phyloP scores from a whole-genome alignment of 2,329 filamentous ascomycete species.

The Coniochaeta pulveracea region DNA sequence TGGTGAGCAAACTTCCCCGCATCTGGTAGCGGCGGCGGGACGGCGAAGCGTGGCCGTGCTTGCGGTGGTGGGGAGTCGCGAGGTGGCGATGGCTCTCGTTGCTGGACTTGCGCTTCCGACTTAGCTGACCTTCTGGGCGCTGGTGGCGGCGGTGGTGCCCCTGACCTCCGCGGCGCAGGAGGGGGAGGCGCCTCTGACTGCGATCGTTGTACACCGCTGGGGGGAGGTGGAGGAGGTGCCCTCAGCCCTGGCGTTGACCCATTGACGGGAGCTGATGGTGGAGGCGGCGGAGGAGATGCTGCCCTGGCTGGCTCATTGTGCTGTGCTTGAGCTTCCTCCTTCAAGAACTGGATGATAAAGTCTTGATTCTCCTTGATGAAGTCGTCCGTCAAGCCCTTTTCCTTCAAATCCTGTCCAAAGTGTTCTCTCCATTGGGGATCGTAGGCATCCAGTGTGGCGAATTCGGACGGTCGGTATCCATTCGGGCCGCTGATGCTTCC shows the following conservation, averaged over 20 bases:
- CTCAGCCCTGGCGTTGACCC: conserved; percentile 22
- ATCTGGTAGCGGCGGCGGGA: conserved; percentile 79
- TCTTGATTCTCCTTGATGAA: conserved; percentile 58
- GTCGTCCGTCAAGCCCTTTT: conserved; percentile 53
- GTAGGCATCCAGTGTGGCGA: conserved; percentile 50
- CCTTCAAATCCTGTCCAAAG: conserved; percentile 51
- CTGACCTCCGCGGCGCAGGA: conserved; percentile 24
- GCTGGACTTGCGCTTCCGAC: conserved; percentile 24
- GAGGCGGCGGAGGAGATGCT: conserved; percentile 12
- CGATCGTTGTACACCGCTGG: conserved; percentile 10
- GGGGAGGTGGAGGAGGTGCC: conserved; percentile 29
- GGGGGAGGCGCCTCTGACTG: conserved; percentile 19
- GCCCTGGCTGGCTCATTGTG: conserved; percentile 12
- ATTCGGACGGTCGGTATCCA: conserved; percentile 32
- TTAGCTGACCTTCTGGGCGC: conserved; percentile 49
- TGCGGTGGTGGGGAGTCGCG: conserved; percentile 60
- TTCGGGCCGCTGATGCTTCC: conserved; percentile 32
- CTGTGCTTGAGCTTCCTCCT: conserved; percentile 39
- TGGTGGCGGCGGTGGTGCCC: conserved; percentile 36
- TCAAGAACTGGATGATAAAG: conserved; percentile 55
- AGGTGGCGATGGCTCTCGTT: conserved; percentile 43
- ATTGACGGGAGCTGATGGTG: conserved; percentile 22
- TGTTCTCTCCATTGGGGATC: conserved; percentile 54
- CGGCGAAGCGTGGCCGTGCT: conserved; percentile 61
- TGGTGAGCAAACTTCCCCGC: conserved; percentile 73